Percentiles rank a stretch among this genome's conserved stretches.
phyloP scores from a whole-genome alignment of 2,329 filamentous ascomycete genomes.

The Teratosphaeria nubilosa region DNA sequence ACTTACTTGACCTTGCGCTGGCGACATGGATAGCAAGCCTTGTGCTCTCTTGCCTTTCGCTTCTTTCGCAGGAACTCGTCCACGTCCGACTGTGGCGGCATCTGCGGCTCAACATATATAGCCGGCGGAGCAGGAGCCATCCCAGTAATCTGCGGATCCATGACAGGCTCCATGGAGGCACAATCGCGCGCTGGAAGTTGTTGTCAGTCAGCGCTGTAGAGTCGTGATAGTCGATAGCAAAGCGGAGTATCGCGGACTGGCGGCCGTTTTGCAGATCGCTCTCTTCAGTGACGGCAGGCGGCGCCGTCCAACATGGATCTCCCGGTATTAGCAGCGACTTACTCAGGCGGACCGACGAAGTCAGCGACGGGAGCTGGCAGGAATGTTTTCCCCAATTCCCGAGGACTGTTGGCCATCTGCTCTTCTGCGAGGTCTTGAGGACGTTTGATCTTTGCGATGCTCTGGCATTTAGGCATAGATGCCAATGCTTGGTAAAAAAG shows the following conservation, averaged over 20 bases:
- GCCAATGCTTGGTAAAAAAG: not conserved
- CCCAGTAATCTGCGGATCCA: conserved; percentile 8
- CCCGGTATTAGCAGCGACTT: not conserved
- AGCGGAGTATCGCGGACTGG: not conserved
- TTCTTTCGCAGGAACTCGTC: conserved; percentile 41
- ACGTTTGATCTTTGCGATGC: not conserved
- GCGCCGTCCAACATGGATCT: not conserved
- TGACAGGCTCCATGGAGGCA: conserved; percentile 6
- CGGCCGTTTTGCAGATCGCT: not conserved
- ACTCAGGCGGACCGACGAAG: too few relatives aligned
- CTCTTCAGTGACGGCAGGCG: not conserved
- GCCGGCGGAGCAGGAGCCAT: not conserved
- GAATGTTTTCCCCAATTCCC: too few relatives aligned
- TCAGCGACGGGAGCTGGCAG: too few relatives aligned
- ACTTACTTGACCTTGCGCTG: conserved; percentile 29
- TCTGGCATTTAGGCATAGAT: not conserved
- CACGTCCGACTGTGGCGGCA: conserved; percentile 34
- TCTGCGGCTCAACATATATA: conserved; percentile 3
- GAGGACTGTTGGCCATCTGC: not conserved
- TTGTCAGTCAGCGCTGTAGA: not conserved
- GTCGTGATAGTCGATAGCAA: not conserved
- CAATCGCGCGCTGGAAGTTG: not conserved
- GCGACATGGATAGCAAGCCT: conserved; percentile 43
- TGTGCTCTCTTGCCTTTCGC: conserved; percentile 42
- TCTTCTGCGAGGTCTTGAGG: not conserved